Evolutionary conservation across 306 rosid species (phyloP).

Genomic region (Prosopis cineraria): DNA sequence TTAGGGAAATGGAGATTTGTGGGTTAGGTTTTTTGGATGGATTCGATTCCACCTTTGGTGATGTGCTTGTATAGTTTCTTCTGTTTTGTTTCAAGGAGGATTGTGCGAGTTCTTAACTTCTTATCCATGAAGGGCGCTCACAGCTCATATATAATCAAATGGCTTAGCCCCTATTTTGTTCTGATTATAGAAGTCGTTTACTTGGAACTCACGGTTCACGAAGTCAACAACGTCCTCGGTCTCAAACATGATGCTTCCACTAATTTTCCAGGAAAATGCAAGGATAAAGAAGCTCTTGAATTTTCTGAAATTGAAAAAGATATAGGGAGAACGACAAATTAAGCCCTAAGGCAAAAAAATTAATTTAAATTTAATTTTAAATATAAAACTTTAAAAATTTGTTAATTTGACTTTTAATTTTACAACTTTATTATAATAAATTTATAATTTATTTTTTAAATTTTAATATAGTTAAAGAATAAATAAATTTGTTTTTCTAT

Average conservation of each 20-base stretch:
- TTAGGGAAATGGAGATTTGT: not conserved
- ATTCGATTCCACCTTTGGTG: not conserved
- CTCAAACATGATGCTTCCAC: not conserved
- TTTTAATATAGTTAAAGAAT: too few species aligned
- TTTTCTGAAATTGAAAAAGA: slow-evolving; percentile 12
- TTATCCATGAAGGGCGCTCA: slow-evolving; percentile 18
- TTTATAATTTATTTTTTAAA: too few species aligned
- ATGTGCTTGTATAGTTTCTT: slow-evolving; percentile 27
- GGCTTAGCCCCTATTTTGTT: not conserved
- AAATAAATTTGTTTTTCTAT: too few species aligned
- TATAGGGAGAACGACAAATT: too few species aligned
- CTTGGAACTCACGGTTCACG: not conserved
- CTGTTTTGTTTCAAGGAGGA: not conserved
- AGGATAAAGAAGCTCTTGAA: not conserved
- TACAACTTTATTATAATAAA: too few species aligned
- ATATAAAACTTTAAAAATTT: too few species aligned
- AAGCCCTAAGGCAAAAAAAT: too few species aligned
- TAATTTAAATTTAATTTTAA: too few species aligned
- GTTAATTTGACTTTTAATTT: too few species aligned
- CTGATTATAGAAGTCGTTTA: not conserved
- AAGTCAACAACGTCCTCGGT: not conserved
- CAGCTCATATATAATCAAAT: not conserved
- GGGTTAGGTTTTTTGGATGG: not conserved
- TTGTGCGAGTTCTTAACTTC: not conserved
- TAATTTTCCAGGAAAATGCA: slow-evolving; percentile 8